Conservation (phyloP, 768 basidiomycete species). For the Mrakia hoshinonis region DNA sequence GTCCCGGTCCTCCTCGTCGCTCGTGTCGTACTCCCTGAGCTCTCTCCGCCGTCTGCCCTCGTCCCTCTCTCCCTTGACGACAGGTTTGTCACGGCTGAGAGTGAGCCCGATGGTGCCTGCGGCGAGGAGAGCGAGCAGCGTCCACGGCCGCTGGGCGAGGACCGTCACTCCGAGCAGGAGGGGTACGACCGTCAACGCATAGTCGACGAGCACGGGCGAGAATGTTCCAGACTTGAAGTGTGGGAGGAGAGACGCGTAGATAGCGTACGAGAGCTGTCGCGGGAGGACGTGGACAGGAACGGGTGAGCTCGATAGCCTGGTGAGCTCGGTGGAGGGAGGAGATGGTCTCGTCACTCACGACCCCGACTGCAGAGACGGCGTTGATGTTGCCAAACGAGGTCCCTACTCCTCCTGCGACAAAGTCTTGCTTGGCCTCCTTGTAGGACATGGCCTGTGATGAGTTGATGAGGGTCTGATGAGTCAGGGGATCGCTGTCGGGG, state of each 20-base stretch:
- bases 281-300: background rate
- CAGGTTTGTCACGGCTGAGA: constrained; percentile 44
- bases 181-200: constrained; percentile 60
- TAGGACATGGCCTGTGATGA: constrained; percentile 42
- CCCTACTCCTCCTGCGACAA: constrained; percentile 66
- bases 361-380: constrained; percentile 53
- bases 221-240: constrained; percentile 42
- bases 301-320: background rate
- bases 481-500: too few relatives aligned
- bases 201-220: constrained; percentile 44
- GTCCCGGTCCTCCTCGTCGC: background rate
- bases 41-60: background rate
- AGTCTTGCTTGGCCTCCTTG: constrained; percentile 71
- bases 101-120: constrained; percentile 44
- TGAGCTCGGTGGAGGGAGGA: background rate
- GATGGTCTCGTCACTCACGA: constrained; percentile 47
- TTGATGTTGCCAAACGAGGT: constrained; percentile 63
- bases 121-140: constrained; percentile 50
- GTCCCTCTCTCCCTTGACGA: constrained; percentile 21
- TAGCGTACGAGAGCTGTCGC: constrained; percentile 57
- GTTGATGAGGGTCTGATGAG: background rate
- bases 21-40: constrained; percentile 12
- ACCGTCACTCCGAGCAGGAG: constrained; percentile 74
- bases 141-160: constrained; percentile 53
- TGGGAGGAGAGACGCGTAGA: constrained; percentile 56